Evolutionary conservation across 2,329 filamentous ascomycete species (phyloP), one percentile per base, ranked within the genome.

Genomic region (Monilinia laxa): DNA sequence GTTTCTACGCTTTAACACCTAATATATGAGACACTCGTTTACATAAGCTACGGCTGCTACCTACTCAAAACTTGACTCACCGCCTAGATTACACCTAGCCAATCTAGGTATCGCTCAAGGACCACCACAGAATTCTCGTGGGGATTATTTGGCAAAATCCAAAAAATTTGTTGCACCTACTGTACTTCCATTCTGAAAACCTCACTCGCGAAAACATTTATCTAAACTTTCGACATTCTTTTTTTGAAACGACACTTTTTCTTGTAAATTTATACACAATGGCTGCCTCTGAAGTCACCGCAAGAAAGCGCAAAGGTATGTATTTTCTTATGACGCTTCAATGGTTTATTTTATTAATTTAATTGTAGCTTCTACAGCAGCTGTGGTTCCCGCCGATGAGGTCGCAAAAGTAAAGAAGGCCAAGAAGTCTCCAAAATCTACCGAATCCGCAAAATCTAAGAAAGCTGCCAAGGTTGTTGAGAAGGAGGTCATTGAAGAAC

Each of bases 301-400:
- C 78, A 52, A 86, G 83, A 75, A 86, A 86, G 81, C 81, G 82
- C 77, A 84, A 84, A 74, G 80, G 82, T 82, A 76, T 52, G 65
- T 66, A 18, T 38, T 38, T 23, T 42, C 4, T 28, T 51, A 47
- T 9, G 10, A 3, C 53, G 3, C 20, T 54, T 47, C 7, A 28
- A 23, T 53, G 2, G 40, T 20, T 18, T 23, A 20, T 64, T 47
- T 35, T 71, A 63, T 70, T 68, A 69, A 68, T 71, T 35, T 28
- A 16, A 58, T 40, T 16, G 28, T 40, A 65, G 62, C 62, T 59
- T 56, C 20, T 28, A 28, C 55, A 38, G 67, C 73, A 77, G 77
- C 78, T 72, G 77, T 79, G 42, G 74, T 77, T 62, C 75, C 76
- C 54, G 73, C 76, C 58, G 77, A 75, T 64, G 77, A 75, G 49